Base-by-base conservation (phyloP, 2,329 filamentous ascomycete species). In the Cladophialophora yegresii region DNA sequence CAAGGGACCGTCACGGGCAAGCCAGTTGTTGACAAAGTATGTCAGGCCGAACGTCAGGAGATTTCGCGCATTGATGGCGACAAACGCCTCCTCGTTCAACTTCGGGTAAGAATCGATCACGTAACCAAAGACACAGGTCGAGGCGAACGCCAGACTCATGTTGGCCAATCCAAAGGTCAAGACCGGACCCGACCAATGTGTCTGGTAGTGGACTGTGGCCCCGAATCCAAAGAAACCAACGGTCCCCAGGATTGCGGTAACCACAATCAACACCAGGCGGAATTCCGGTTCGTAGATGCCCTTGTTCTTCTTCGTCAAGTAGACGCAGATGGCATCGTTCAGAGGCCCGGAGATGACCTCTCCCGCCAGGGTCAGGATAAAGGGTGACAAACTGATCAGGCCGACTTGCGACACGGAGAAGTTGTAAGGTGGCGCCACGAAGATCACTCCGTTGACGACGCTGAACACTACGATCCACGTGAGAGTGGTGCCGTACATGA, bases 261-360 rank as follows among this genome's bases (percentile, higher is more conserved):
- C 92, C 2, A 93, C 79, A 0, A 96, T 89, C 1, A 97, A 84
- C 8, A 95, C 72, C 65, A 97, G 86, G 16, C 93, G 85, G 75
- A 96, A 96, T 74, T 97, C 93, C 0, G 93, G 93, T 77, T 97
- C 93, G 74, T 96, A 96, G 60, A 92, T 83, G 51, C 93, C 93
- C 13, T 82, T 82, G 77, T 97, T 97, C 68, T 83, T 81, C 63
- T 83, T 83, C 16, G 92, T 93, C 79, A 96, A 82, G 53, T 79
- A 80, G 60, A 83, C 22, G 85, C 50, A 89, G 89, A 63, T 85
- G 87, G 76, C 83, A 87, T 76, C 97, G 92, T 22, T 90, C 84
- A 30, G 95, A 74, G 0, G 87, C 65, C 10, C 92, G 92, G 0
- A 90, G 85, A 26, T 96, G 75, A 28, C 86, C 47, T 72, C 96